Conservation (phyloP, 169 alveolate genomes). For the Cryptosporidium xiaoi region DNA sequence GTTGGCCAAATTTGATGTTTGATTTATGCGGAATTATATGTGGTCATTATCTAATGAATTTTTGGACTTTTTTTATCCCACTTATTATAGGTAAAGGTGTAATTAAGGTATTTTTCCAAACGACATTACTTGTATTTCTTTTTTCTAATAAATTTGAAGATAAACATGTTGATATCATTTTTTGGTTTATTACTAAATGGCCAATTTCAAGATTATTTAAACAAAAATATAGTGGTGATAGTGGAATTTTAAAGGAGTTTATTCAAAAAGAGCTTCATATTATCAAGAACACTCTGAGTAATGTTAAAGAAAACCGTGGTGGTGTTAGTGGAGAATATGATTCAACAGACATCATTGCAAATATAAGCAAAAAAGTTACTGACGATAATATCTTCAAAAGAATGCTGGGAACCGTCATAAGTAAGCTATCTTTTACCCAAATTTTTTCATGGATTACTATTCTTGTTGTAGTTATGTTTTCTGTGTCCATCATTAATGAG, state of each 20-base stretch:
- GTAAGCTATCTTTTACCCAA: slow-evolving; percentile 12
- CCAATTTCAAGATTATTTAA: slow-evolving; percentile 29
- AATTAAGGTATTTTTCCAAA: slow-evolving; percentile 86
- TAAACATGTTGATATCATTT: slow-evolving; percentile 59
- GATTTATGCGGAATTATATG: slow-evolving; percentile 92
- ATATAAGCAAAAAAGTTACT: neutral
- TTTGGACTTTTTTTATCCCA: slow-evolving; percentile 90
- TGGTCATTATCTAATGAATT: slow-evolving; percentile 92
- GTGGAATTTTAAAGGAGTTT: neutral
- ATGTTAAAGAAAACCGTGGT: neutral
- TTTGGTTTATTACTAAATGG: slow-evolving; percentile 57
- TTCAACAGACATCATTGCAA: neutral
- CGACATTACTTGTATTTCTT: slow-evolving; percentile 84
- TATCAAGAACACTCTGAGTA: slow-evolving; percentile 37
- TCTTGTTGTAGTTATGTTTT: slow-evolving; percentile 11
- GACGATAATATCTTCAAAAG: neutral
- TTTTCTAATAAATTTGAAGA: slow-evolving; percentile 78
- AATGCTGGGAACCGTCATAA: slow-evolving; percentile 1
- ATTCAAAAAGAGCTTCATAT: slow-evolving; percentile 29
- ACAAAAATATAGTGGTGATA: neutral
- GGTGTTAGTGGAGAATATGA: neutral
- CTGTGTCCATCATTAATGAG: slow-evolving; percentile 42
- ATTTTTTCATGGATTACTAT: slow-evolving; percentile 51
- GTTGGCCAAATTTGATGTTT: slow-evolving; percentile 90
- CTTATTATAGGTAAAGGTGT: slow-evolving; percentile 91